These are phyloP conservation scores for Cenococcum geophilum DNA, from an alignment of 495 filamentous ascomycete genomes.

Conservation along the genomic window DNA sequence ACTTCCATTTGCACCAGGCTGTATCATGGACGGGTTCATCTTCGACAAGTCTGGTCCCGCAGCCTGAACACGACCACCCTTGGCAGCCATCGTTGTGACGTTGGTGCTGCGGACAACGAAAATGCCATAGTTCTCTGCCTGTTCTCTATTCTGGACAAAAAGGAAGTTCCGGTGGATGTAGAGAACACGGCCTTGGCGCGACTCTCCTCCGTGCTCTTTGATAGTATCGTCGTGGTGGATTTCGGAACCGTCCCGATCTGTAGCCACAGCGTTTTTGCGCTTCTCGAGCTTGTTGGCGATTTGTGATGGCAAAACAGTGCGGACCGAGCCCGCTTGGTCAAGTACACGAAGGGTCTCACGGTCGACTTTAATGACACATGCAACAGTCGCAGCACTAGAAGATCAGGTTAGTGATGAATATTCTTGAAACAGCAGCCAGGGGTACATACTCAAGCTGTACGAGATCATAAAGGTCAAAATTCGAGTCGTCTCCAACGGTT, in stretches of 20 bases:
- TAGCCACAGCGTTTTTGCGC: conserved; percentile 77
- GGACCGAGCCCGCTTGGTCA: conserved; percentile 79
- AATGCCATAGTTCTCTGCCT: conserved; percentile 80
- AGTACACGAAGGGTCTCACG: conserved; percentile 83
- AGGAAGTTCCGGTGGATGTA: conserved; percentile 87
- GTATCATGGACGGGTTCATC: conserved; percentile 88
- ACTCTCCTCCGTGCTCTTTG: conserved; percentile 80
- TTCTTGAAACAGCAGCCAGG: background rate
- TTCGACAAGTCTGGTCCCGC: conserved; percentile 68
- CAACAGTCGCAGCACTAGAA: conserved; percentile 71
- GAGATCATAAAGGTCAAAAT: conserved; percentile 86
- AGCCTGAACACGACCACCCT: conserved; percentile 63
- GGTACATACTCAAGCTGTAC: conserved; percentile 78
- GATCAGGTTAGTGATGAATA: conserved; percentile 36
- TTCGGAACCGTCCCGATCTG: conserved; percentile 88
- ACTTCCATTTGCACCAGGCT: conserved; percentile 46
- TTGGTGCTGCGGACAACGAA: conserved; percentile 82
- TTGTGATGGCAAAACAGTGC: conserved; percentile 80
- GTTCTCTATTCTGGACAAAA: conserved; percentile 78
- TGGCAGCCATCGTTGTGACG: conserved; percentile 82
- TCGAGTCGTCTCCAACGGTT: conserved; percentile 67
- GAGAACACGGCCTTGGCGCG: conserved; percentile 76
- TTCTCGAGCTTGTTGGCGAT: conserved; percentile 79
- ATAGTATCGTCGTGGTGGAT: conserved; percentile 88
- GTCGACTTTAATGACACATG: conserved; percentile 89